Base-by-base conservation (phyloP, 345 rosid species). In the Aegle marmelos region DNA sequence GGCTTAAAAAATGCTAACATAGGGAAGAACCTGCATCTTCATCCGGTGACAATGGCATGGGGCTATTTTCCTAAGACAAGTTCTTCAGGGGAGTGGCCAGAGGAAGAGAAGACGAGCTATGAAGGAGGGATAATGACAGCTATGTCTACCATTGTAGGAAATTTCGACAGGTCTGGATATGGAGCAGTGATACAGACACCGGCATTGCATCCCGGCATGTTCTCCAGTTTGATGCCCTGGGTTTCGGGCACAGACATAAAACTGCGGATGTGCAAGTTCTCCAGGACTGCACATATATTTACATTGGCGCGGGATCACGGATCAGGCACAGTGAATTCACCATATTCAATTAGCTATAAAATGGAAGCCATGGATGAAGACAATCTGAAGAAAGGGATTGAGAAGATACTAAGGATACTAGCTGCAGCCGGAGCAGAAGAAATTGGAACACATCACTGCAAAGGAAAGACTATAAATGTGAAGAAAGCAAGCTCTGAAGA, bases 1-100 rank as follows among this genome's bases (percentile, higher is more conserved):
- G 94, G 97, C 27, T 78, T 94, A 45, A 86, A 74, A 86, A 94
- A 90, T 68, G 53, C 79, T 0, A 88, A 88, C 84, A 92, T 94
- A 21, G 97, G 97, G 11, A 90, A 78, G 62, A 86, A 92, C 74
- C 74, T 94, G 75, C 92, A 85, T 80, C 87, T 92, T 74, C 98
- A 94, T 79, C 96, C 97, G 0, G 97, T 92, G 58, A 79, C 92
- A 48, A 92, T 94, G 96, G 92, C 91, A 10, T 94, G 98, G 97
- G 98, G 97, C 39, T 87, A 89, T 76, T 92, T 92, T 61, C 95
- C 94, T 0, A 89, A 85, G n/a, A 5, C 68, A 1, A 27, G 50
- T 34, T 4, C 59, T 1, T 37, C 71, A 5, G 78, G 68, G 9
- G 79, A 28, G 56, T 90, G 89, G 89, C 89, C 88, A 0, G 92